Evolutionary conservation across 1,284 basidiomycete genomes (phyloP), one percentile per base, ranked within the genome.

Genomic region (Vanrija sp.): DNA sequence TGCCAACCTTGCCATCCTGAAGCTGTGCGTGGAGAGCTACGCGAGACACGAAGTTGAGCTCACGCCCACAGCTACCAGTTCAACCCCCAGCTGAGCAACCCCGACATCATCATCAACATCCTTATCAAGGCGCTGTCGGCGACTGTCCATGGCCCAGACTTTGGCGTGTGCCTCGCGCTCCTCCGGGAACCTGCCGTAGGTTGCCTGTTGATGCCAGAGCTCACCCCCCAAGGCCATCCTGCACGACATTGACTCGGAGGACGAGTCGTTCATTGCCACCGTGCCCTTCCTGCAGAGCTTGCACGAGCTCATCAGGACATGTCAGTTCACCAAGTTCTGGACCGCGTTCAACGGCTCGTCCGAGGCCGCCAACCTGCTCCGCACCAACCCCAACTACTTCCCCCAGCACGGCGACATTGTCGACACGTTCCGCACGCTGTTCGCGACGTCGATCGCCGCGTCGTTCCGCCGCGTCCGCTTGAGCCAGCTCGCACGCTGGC

Each of bases 241-340:
- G 79, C 50, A 74, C 75, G 73, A 75, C 62, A 83, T 80, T 65
- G 68, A 83, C 61, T 81, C 80, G 62, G 81, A 86, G 18, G 88
- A 91, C 65, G 88, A 91, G 68, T 85, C 86, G 34, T 80, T 93
- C 26, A 85, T 86, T 7, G 62, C 81, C 25, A 81, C 91, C 62
- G 83, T 96, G 48, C 90, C 90, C 16, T 78, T 83, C 52, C 83
- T 97, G 55, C 84, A 85, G 58, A 79, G 80, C 50, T 82, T 96
- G 25, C 86, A 91, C 73, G 83, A 82, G 60, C 82, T 91, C 49
- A 84, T 94, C 52, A 86, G 87, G 69, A 85, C 89, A 65, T 94
- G 91, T 74, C 87, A 89, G 58, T 96, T 95, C 82, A 87, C 89
- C 34, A 83, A 85, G 14, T 96, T 97, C 80, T 96, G 92, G 92